Percentiles rank a stretch among this genome's conserved stretches.
Conservation (phyloP, 202 grass and related monocot species). For the Setaria italica region DNA sequence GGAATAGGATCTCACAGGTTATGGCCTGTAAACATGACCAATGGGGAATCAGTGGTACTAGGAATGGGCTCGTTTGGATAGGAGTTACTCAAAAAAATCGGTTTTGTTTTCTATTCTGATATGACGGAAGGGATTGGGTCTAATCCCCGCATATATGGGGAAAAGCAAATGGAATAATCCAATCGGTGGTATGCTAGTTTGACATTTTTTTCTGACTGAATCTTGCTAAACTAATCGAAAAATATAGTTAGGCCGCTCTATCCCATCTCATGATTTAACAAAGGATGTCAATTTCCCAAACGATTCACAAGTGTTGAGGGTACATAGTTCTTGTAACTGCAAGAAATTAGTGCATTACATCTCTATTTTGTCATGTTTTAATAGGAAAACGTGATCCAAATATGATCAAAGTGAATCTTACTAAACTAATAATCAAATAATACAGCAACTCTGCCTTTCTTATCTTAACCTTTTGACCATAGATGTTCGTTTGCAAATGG, state of each 20-base stretch:
- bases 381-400: background rate
- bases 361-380: background rate
- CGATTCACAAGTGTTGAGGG: no score
- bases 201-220: background rate
- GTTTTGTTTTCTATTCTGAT: background rate
- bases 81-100: background rate
- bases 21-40: background rate
- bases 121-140: background rate
- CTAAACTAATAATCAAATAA: no score
- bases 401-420: background rate
- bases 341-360: background rate
- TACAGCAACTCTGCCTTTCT: no score
- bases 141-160: background rate
- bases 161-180: background rate
- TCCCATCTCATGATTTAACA: background rate
- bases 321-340: no score
- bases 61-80: background rate
- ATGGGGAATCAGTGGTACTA: background rate
- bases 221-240: background rate
- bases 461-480: no score
- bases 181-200: background rate
- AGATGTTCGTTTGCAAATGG: background rate
- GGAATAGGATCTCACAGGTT: no score
- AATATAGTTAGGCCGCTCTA: background rate
- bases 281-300: background rate